phyloP scores from a whole-genome alignment of 2,329 filamentous ascomycete species.

The Penicillium crustosum region DNA sequence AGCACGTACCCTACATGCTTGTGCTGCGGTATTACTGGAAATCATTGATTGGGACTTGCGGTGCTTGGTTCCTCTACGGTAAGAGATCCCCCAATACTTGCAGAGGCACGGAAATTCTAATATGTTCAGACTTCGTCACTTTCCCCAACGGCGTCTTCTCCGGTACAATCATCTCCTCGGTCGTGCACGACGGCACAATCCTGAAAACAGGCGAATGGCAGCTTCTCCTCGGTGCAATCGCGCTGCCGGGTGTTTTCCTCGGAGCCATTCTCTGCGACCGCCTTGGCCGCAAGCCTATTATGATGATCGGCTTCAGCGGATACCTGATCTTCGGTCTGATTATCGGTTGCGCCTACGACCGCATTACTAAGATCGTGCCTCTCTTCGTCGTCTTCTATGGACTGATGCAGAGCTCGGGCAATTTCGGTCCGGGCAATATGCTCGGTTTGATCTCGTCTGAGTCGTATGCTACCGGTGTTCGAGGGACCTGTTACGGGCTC shows the following conservation, averaged over 20 bases:
- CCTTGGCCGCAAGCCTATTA: constrained; percentile 52
- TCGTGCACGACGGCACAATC: constrained; percentile 42
- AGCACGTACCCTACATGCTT: constrained; percentile 51
- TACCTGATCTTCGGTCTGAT: constrained; percentile 55
- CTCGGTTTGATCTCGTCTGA: constrained; percentile 54
- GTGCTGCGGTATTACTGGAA: constrained; percentile 57
- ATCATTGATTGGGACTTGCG: constrained; percentile 53
- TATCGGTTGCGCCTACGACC: constrained; percentile 51
- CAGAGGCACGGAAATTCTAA: background rate
- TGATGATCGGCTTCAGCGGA: constrained; percentile 53
- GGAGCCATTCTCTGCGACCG: constrained; percentile 51
- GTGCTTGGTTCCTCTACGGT: constrained; percentile 57
- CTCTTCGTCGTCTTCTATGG: constrained; percentile 56
- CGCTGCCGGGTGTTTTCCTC: constrained; percentile 52
- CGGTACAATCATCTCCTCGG: constrained; percentile 45
- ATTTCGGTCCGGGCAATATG: constrained; percentile 54
- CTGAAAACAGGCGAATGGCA: constrained; percentile 51
- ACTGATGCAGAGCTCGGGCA: constrained; percentile 51
- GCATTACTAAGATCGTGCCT: constrained; percentile 51
- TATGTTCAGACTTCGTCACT: constrained; percentile 39
- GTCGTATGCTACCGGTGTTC: constrained; percentile 53
- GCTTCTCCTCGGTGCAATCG: constrained; percentile 43
- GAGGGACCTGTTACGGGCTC: constrained; percentile 54
- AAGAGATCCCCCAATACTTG: background rate
- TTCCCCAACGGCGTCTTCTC: constrained; percentile 52